These are phyloP conservation scores for Zalerion maritima DNA, from an alignment of 495 filamentous ascomycete species.

Conservation along the genomic window DNA sequence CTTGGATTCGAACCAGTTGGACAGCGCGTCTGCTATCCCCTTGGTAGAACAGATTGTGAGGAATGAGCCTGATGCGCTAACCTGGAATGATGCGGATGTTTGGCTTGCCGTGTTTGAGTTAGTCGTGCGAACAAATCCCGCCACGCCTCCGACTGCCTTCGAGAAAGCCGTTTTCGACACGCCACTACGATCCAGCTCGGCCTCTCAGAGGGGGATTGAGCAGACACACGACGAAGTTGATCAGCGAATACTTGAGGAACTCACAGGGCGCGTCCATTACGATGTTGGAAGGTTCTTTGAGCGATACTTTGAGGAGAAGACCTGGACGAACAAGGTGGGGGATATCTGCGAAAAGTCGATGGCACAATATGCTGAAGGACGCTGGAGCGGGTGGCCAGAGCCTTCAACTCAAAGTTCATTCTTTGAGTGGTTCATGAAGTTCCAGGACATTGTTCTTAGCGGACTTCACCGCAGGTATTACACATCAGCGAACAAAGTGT, in stretches of 20 bases:
- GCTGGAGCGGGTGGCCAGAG: conserved; percentile 12
- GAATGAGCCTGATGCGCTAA: conserved; percentile 9
- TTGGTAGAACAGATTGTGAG: conserved; percentile 11
- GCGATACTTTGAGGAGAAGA: conserved; percentile 13
- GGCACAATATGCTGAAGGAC: conserved; percentile 10
- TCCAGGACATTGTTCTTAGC: conserved; percentile 12
- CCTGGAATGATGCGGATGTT: conserved; percentile 8
- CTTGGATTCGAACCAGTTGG: conserved; percentile 7
- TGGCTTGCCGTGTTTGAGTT: conserved; percentile 11
- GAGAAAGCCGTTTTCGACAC: conserved; percentile 14
- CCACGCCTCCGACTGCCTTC: conserved; percentile 13
- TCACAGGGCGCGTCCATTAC: conserved; percentile 14
- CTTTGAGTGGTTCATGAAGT: conserved; percentile 14
- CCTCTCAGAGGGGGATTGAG: conserved; percentile 14
- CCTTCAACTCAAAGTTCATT: conserved; percentile 8
- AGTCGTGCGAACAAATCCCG: conserved; percentile 7
- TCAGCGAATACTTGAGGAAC: conserved; percentile 15
- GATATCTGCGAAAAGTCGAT: conserved; percentile 12
- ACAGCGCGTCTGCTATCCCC: conserved; percentile 9
- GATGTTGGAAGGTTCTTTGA: conserved; percentile 13
- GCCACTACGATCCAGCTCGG: conserved; percentile 14
- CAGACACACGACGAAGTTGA: conserved; percentile 17
- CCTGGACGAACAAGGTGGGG: conserved; percentile 11
- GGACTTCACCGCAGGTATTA: conserved; percentile 11
- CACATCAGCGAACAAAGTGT: conserved; percentile 14